A percentile compares a stretch with the other conserved stretches of the same genome.
Conservation (phyloP, 2,329 filamentous ascomycete genomes). For the Epichloe gansuensis region DNA sequence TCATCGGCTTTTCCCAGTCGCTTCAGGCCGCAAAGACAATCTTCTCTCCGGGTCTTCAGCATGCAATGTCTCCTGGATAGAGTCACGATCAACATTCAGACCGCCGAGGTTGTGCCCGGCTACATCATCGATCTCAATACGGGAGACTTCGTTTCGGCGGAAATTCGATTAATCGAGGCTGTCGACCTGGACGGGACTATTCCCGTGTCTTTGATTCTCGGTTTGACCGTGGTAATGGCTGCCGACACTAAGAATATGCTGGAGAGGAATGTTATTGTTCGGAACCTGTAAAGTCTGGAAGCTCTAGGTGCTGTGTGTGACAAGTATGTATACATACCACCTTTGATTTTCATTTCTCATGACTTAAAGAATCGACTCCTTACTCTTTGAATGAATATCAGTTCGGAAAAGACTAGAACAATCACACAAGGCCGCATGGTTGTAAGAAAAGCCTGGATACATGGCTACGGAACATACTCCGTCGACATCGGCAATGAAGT, state of each 20-base stretch:
- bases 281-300: slow-evolving; percentile 34
- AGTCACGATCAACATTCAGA: slow-evolving; percentile 17
- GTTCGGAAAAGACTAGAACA: slow-evolving; percentile 23
- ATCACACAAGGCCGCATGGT: slow-evolving; percentile 18
- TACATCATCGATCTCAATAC: slow-evolving; percentile 36
- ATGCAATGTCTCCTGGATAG: slow-evolving; percentile 25
- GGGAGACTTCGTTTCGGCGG: slow-evolving; percentile 43
- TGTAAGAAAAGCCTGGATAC: slow-evolving; percentile 18
- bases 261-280: slow-evolving; percentile 34
- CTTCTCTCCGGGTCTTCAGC: slow-evolving; percentile 23
- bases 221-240: slow-evolving; percentile 43
- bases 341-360: not conserved
- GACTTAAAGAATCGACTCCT: not conserved
- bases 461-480: slow-evolving; percentile 20
- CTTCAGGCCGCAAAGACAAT: slow-evolving; percentile 28
- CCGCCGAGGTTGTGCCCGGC: slow-evolving; percentile 35
- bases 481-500: slow-evolving; percentile 18
- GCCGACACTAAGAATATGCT: slow-evolving; percentile 36
- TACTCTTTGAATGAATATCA: slow-evolving; percentile 13
- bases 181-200: slow-evolving; percentile 48
- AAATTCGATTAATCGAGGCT: slow-evolving; percentile 36
- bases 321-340: slow-evolving; percentile 22
- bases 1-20: slow-evolving; percentile 33
- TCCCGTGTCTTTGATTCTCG: slow-evolving; percentile 30
- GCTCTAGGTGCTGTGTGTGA: slow-evolving; percentile 37